Base-by-base conservation (phyloP, 768 basidiomycete species). In the Hydnomerulius pinastri region DNA sequence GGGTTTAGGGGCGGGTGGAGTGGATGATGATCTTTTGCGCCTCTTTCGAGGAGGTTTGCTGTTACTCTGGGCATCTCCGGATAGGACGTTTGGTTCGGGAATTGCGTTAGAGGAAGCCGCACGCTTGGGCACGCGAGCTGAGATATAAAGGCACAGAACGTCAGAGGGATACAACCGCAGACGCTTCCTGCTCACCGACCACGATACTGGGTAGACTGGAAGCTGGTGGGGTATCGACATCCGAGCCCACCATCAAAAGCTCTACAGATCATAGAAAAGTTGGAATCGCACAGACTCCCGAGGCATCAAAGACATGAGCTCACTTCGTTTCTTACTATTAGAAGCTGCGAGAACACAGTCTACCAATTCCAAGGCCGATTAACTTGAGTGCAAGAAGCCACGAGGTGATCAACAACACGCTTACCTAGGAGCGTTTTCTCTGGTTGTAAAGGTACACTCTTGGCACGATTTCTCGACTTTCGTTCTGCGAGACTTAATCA, bases 51-150 rank as follows among this genome's bases (percentile, higher is more conserved):
- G 56, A 29, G 30, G 53, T 6, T 48, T 56, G 43, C 51, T 51
- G 4, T 11, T 38, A 20, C 30, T 23, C 23, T 24, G 17, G 28
- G 41, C 15, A 46, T 51, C 35, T 17, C 21, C 25, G 12, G 33
- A 35, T 4, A 12, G 5, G 33, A 35, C n/a, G n/a, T 48, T 43
- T 24, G 15, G 24, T 37, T 47, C 51, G 6, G 47, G 9, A 9
- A 37, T 13, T 29, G 12, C 35, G 38, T 30, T 33, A 25, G 48
- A 49, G 11, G 37, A 50, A 7, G 37, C 38, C 23, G 23, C 46
- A 21, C 57, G 63, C 28, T 63, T 59, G 60, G 54, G 63, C 36
- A 59, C 48, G 24, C 53, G 51, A 23, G 51, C 54, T 62, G 47
- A 39, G 29, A 39, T 36, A 41, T 33, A 21, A 21, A n/a, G n/a